phyloP scores from a whole-genome alignment of 1,284 basidiomycete species.

The Rhodotorula sp. region DNA sequence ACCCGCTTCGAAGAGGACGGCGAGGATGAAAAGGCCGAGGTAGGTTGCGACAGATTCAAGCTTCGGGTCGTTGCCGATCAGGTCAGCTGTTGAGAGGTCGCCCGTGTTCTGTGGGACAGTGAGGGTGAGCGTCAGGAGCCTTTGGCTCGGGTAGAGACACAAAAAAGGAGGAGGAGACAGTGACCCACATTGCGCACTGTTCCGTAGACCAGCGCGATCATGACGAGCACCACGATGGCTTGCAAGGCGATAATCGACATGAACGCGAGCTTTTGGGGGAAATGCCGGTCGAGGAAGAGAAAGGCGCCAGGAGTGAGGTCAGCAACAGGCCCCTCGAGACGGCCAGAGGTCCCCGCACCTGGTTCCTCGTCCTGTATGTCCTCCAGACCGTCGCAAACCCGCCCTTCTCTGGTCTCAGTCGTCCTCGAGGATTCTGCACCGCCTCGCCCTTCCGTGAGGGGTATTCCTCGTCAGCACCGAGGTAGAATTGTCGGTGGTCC shows the following conservation, averaged over 20 bases:
- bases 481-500: too few species aligned
- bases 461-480: too few species aligned
- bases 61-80: constrained; percentile 21
- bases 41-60: constrained; percentile 37
- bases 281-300: too few species aligned
- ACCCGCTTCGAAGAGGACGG: constrained; percentile 40
- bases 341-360: constrained; percentile 7
- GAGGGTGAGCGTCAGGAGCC: background rate
- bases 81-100: constrained; percentile 11
- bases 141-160: background rate
- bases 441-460: too few species aligned
- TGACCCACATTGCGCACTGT: constrained; percentile 16
- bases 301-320: background rate
- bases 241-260: constrained; percentile 28
- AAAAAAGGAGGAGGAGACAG: too few species aligned
- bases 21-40: constrained; percentile 38
- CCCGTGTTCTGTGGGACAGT: constrained; percentile 16
- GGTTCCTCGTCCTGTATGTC: constrained; percentile 30
- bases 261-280: constrained; percentile 22
- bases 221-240: constrained; percentile 21
- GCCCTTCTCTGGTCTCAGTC: background rate
- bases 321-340: background rate
- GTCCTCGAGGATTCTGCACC: too few species aligned
- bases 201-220: constrained; percentile 32
- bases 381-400: constrained; percentile 14